phyloP scores from a whole-genome alignment of 2,329 filamentous ascomycete species.

The Ophiostoma australiae region DNA sequence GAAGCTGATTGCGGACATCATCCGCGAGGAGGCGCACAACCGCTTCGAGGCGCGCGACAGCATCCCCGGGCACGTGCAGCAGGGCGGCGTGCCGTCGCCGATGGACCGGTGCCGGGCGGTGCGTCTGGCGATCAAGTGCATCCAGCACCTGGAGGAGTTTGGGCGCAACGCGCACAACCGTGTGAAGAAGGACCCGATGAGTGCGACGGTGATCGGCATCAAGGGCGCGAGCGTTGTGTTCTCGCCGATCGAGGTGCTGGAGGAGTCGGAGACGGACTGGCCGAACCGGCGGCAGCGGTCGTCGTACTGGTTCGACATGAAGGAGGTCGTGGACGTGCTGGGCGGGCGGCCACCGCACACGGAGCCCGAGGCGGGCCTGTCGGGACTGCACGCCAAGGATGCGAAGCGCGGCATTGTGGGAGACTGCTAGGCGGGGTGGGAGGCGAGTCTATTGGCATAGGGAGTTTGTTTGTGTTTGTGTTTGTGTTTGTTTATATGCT shows the following conservation, averaged over 20 bases:
- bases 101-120: conserved; percentile 96
- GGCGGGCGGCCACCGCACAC: conserved; percentile 62
- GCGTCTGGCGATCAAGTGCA: conserved; percentile 86
- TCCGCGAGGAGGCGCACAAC: conserved; percentile 85
- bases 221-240: conserved; percentile 88
- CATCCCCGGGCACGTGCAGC: conserved; percentile 90
- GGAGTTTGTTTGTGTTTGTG: neutral
- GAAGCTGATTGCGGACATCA: conserved; percentile 90
- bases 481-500: neutral
- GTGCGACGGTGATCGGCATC: conserved; percentile 82
- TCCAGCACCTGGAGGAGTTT: conserved; percentile 82
- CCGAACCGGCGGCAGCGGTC: conserved; percentile 75
- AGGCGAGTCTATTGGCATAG: neutral
- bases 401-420: conserved; percentile 50
- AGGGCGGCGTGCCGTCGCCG: conserved; percentile 84
- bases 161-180: conserved; percentile 60
- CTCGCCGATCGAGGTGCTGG: conserved; percentile 71
- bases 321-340: conserved; percentile 77
- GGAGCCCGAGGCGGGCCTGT: conserved; percentile 46
- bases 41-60: conserved; percentile 89
- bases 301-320: conserved; percentile 80
- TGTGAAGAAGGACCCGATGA: conserved; percentile 68
- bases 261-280: conserved; percentile 89
- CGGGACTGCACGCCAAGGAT: conserved; percentile 55
- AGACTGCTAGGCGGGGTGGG: conserved; percentile 1